phyloP scores from a whole-genome alignment of 2,329 filamentous ascomycete genomes.

The Byssothecium circinans region DNA sequence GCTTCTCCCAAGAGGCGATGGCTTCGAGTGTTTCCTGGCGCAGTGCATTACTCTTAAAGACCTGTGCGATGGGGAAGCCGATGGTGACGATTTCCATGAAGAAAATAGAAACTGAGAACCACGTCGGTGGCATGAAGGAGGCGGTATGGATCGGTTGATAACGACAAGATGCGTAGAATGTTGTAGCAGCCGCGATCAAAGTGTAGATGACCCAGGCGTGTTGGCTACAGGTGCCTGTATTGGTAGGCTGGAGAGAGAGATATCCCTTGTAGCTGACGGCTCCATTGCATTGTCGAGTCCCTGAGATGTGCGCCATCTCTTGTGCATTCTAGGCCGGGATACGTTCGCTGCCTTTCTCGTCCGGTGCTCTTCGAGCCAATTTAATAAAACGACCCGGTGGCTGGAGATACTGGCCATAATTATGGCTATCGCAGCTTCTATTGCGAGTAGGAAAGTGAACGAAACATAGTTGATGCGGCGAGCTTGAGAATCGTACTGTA shows the following conservation, averaged over 20 bases:
- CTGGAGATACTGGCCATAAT: conserved; percentile 20
- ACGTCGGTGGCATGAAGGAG: conserved; percentile 29
- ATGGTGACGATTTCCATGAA: conserved; percentile 36
- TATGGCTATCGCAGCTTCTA: conserved; percentile 14
- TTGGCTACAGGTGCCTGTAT: not conserved
- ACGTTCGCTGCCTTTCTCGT: not conserved
- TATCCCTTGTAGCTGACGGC: not conserved
- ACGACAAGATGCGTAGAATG: too few relatives aligned
- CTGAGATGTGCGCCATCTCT: not conserved
- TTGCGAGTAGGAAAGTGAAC: conserved; percentile 12
- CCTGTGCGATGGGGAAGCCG: conserved; percentile 33
- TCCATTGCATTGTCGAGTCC: not conserved
- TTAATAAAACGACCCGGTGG: conserved; percentile 10
- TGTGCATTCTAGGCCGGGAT: not conserved
- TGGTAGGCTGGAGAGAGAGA: not conserved
- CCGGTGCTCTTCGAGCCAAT: conserved; percentile 1
- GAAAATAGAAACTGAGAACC: conserved; percentile 38
- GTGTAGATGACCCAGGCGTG: too few relatives aligned
- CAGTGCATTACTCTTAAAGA: conserved; percentile 30
- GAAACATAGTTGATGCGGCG: conserved; percentile 13
- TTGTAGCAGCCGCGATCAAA: too few relatives aligned
- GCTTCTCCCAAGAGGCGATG: conserved; percentile 37
- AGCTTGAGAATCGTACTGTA: conserved; percentile 10
- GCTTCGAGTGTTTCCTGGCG: conserved; percentile 37
- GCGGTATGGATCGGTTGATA: not conserved